These are phyloP conservation scores for Neophaeococcomyces aloes DNA, from an alignment of 2,329 filamentous ascomycete species.

Conservation along the genomic window DNA sequence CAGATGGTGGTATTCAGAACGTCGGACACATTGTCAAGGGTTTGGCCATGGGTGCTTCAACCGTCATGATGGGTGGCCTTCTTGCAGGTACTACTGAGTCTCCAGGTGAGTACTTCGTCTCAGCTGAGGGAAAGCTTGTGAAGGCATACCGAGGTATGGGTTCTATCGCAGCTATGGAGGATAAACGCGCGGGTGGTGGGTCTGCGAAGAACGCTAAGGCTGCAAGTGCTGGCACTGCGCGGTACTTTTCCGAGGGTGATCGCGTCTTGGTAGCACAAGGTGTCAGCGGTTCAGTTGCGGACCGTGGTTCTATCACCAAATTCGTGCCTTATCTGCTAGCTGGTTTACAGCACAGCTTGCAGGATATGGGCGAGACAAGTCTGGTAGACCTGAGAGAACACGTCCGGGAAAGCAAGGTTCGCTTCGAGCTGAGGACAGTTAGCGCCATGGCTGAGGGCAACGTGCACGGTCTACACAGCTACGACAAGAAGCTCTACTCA, in stretches of 20 bases:
- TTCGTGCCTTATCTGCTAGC: constrained; percentile 93
- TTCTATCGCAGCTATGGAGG: constrained; percentile 97
- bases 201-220: constrained; percentile 53
- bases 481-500: constrained; percentile 99
- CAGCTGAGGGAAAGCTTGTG: constrained; percentile 91
- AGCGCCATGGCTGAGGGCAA: constrained; percentile 94
- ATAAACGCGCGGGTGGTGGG: constrained; percentile 81
- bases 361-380: constrained; percentile 84
- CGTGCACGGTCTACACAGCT: constrained; percentile 92
- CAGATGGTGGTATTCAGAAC: constrained; percentile 95
- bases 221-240: constrained; percentile 87
- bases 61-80: constrained; percentile 98
- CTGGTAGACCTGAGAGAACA: constrained; percentile 64
- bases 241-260: constrained; percentile 97
- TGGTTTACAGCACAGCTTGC: constrained; percentile 92
- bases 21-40: constrained; percentile 99
- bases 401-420: constrained; percentile 62
- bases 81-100: constrained; percentile 96
- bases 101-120: constrained; percentile 91
- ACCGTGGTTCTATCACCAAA: constrained; percentile 68
- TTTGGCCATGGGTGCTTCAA: constrained; percentile 82
- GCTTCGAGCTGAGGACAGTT: constrained; percentile 88
- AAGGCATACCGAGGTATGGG: constrained; percentile 99
- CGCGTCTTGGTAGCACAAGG: constrained; percentile 91
- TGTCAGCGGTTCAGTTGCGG: constrained; percentile 61